Evolutionary conservation across 2,329 filamentous ascomycete species (phyloP).

Genomic region (Diplodia seriata): DNA sequence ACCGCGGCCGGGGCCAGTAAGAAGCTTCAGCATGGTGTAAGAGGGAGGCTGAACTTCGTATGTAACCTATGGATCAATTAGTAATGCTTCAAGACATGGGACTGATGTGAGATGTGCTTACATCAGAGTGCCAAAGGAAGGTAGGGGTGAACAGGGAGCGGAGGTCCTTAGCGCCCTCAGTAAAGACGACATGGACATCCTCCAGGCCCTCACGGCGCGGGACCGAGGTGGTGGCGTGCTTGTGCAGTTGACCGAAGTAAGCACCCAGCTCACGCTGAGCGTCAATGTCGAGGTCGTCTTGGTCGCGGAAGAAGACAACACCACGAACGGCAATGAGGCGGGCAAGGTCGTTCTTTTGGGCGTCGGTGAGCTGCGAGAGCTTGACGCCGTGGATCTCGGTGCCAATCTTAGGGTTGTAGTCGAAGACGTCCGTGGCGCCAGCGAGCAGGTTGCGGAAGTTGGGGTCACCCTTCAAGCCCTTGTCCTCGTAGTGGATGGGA

Average conservation of each 20-base stretch:
- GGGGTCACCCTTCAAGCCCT: conserved; percentile 61
- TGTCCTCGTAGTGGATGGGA: conserved; percentile 60
- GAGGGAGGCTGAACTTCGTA: conserved; percentile 65
- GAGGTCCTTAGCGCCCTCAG: conserved; percentile 60
- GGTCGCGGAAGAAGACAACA: conserved; percentile 65
- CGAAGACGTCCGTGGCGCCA: conserved; percentile 61
- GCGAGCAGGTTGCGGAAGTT: conserved; percentile 61
- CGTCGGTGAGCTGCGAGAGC: conserved; percentile 57
- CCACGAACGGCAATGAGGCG: conserved; percentile 61
- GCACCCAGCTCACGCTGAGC: conserved; percentile 59
- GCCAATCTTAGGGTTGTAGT: conserved; percentile 64
- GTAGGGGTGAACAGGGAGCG: conserved; percentile 61
- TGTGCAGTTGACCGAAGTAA: conserved; percentile 62
- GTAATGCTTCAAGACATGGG: conserved; percentile 35
- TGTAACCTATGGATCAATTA: conserved; percentile 52
- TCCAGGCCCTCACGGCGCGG: conserved; percentile 59
- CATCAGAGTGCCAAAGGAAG: conserved; percentile 64
- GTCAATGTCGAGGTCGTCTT: conserved; percentile 62
- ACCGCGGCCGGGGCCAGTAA: conserved; percentile 61
- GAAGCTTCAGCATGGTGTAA: conserved; percentile 63
- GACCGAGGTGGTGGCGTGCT: conserved; percentile 62
- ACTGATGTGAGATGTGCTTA: conserved; percentile 41
- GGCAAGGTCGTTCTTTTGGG: conserved; percentile 62
- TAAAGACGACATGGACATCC: conserved; percentile 64
- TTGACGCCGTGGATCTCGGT: conserved; percentile 61